Evolutionary conservation across 192 early-diverging fungal species (phyloP).

Genomic region (Lobosporangium transversale): DNA sequence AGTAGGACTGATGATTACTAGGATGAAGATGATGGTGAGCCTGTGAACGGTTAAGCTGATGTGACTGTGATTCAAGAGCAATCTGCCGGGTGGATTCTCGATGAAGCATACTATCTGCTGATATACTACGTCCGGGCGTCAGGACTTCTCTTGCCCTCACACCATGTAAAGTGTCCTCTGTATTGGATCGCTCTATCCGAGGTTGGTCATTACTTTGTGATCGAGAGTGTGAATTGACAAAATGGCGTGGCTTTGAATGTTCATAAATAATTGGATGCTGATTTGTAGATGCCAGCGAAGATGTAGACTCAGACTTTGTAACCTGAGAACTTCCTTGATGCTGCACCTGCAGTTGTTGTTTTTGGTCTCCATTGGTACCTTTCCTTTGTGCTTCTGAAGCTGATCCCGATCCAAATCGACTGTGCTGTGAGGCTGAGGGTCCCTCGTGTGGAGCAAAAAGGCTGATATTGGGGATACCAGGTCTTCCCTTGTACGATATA

Average conservation of each 20-base stretch:
- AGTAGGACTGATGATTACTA: not conserved
- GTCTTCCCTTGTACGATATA: conserved; percentile 35
- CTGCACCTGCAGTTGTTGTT: conserved; percentile 14
- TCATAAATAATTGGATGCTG: conserved; percentile 10
- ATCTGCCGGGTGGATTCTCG: not conserved
- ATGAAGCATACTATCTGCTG: conserved; percentile 15
- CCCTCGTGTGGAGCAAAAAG: conserved; percentile 26
- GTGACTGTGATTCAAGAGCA: not conserved
- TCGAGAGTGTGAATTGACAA: not conserved
- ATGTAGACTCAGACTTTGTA: conserved; percentile 15
- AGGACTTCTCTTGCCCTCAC: not conserved
- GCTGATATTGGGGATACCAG: conserved; percentile 40
- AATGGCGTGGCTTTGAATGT: not conserved
- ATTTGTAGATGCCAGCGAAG: conserved; percentile 21
- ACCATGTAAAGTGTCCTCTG: not conserved
- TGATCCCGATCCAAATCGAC: conserved; percentile 17
- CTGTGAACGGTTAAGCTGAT: not conserved
- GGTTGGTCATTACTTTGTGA: conserved; percentile 10
- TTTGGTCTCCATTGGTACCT: conserved; percentile 18
- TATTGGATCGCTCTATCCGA: conserved; percentile 12
- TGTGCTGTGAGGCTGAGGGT: conserved; percentile 7
- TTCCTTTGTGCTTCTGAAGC: too few species aligned
- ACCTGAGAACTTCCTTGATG: not conserved
- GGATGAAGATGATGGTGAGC: conserved; percentile 11
- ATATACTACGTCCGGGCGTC: conserved; percentile 28